These are phyloP conservation scores for Boletellus ananas DNA, from an alignment of 768 basidiomycete genomes.

Conservation along the genomic window DNA sequence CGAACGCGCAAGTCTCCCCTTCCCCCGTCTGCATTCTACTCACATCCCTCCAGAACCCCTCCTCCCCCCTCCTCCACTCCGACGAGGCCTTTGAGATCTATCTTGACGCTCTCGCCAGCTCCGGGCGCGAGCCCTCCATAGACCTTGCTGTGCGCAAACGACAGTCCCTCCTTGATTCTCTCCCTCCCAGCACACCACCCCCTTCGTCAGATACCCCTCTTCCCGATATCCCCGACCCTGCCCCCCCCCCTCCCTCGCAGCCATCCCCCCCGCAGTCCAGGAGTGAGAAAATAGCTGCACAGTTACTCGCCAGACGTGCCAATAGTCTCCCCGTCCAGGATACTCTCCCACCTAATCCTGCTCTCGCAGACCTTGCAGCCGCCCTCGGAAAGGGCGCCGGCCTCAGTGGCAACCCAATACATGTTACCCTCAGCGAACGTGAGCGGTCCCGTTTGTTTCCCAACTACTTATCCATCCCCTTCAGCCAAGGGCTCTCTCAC, in stretches of 20 bases:
- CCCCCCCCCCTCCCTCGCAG: conserved; percentile 11
- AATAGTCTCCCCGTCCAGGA: conserved; percentile 10
- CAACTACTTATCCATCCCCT: background rate
- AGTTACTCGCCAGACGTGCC: conserved; percentile 33
- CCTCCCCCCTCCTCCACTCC: conserved; percentile 66
- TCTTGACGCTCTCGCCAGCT: conserved; percentile 59
- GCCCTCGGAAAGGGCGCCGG: conserved; percentile 42
- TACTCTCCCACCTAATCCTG: conserved; percentile 24
- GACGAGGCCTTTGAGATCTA: conserved; percentile 76
- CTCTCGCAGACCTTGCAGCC: conserved; percentile 41
- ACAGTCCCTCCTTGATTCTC: conserved; percentile 52
- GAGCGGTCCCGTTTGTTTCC: conserved; percentile 27
- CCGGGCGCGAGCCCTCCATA: conserved; percentile 54
- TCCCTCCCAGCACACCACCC: background rate
- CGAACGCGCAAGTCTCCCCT: conserved; percentile 63
- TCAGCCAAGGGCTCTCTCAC: conserved; percentile 68
- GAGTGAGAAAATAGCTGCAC: conserved; percentile 43
- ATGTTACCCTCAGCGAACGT: conserved; percentile 83
- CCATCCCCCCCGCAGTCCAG: conserved; percentile 23
- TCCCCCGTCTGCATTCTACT: conserved; percentile 1
- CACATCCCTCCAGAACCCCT: conserved; percentile 48
- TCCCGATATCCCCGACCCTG: conserved; percentile 10
- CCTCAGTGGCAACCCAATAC: conserved; percentile 57
- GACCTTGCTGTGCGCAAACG: conserved; percentile 64
- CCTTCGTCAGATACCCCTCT: conserved; percentile 16